Conservation (phyloP, 768 basidiomycete species). For the Suillus ampliporus region DNA sequence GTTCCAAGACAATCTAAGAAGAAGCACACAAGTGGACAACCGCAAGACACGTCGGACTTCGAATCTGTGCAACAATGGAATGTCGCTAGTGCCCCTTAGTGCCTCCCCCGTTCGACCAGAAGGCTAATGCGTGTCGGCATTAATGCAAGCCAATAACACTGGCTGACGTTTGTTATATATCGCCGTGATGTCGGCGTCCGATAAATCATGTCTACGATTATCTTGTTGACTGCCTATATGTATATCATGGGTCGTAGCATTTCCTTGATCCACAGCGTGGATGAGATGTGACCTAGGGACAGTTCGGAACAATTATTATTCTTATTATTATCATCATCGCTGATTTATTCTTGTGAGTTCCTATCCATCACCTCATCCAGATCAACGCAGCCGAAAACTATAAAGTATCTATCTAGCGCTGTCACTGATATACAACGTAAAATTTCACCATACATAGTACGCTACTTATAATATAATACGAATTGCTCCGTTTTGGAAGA, state of each 20-base stretch:
- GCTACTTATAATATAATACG: too few relatives aligned
- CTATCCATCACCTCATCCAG: not conserved
- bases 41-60: constrained; percentile 27
- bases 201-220: constrained; percentile 2
- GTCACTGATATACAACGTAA: not conserved
- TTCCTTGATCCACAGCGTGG: constrained; percentile 1
- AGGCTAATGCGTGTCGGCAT: constrained; percentile 1
- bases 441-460: too few relatives aligned
- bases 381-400: not conserved
- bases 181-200: constrained; percentile 5
- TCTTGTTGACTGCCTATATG: constrained; percentile 3
- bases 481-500: not conserved
- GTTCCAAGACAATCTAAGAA: constrained; percentile 50
- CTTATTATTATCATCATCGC: constrained; percentile 7
- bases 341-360: not conserved
- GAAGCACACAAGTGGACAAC: constrained; percentile 45
- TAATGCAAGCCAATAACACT: not conserved
- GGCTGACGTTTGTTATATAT: constrained; percentile 7
- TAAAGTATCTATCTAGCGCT: not conserved
- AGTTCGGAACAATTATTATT: constrained; percentile 8
- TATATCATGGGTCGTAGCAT: not conserved
- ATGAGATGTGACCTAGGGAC: not conserved
- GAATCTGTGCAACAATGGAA: constrained; percentile 41
- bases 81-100: constrained; percentile 28
- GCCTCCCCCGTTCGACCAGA: not conserved